phyloP scores from a whole-genome alignment of 768 basidiomycete species.

The Suillus discolor region DNA sequence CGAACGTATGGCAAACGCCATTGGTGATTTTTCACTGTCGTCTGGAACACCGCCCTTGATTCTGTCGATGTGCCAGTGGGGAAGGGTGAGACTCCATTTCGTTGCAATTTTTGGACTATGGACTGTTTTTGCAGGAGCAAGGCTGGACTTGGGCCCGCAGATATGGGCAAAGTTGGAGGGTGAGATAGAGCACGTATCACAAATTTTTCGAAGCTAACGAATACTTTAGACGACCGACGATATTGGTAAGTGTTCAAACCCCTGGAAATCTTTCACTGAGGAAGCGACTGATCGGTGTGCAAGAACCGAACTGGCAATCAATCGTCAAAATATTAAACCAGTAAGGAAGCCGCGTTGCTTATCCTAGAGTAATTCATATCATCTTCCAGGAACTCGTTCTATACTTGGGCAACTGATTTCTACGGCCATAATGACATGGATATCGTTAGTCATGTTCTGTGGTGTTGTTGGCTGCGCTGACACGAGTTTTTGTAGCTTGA shows the following conservation, averaged over 20 bases:
- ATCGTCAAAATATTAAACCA: slow-evolving; percentile 56
- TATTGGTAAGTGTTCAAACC: slow-evolving; percentile 36
- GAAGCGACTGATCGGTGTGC: neutral
- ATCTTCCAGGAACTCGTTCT: slow-evolving; percentile 60
- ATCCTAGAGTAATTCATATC: neutral
- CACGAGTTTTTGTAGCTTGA: slow-evolving; percentile 44
- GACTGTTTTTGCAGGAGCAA: slow-evolving; percentile 44
- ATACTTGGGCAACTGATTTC: slow-evolving; percentile 63
- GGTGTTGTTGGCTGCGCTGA: neutral
- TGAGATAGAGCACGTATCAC: slow-evolving; percentile 27
- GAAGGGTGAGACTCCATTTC: slow-evolving; percentile 45
- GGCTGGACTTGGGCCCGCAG: slow-evolving; percentile 64
- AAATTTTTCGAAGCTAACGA: neutral
- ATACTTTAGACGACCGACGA: slow-evolving; percentile 49
- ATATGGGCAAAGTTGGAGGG: slow-evolving; percentile 69
- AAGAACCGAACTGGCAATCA: slow-evolving; percentile 52
- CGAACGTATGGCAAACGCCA: slow-evolving; percentile 61
- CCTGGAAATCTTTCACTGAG: neutral
- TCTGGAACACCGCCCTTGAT: slow-evolving; percentile 57
- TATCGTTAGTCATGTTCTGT: slow-evolving; percentile 46
- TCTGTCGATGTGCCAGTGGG: slow-evolving; percentile 71
- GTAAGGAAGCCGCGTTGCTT: slow-evolving; percentile 30
- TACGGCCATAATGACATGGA: slow-evolving; percentile 73
- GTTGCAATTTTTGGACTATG: slow-evolving; percentile 3
- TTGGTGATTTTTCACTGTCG: slow-evolving; percentile 46